Base-by-base conservation (phyloP, 2,329 filamentous ascomycete genomes). In the Dichotomopilus funicola region DNA sequence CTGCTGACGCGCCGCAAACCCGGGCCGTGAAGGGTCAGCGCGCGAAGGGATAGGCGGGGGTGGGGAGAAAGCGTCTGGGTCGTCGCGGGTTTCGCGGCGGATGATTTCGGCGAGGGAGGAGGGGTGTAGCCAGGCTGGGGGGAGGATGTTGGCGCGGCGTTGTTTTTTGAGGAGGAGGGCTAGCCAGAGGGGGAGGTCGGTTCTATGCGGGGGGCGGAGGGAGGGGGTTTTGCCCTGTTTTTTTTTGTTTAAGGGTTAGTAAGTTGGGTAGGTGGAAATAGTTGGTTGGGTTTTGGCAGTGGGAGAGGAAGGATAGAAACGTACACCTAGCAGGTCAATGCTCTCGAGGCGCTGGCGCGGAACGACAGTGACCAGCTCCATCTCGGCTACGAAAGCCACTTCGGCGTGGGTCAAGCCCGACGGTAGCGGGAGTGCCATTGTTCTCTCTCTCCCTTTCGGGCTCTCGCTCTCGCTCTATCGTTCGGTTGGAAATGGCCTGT, bases 111-210 rank as follows among this genome's bases (percentile, higher is more conserved):
- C 78, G 5, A 99, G 83, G 3, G 88, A 87, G 58, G 85, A 76
- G 0, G 88, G 80, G 59, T 88, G 83, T 6, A 99, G 83, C 94
- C 94, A 99, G 12, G 89, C 79, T 7, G 94, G 94, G 0, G 94
- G 86, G 4, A 94, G 77, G 62, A 99, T 96, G 73, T 96, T 96
- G 64, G 91, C 91, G 66, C 94, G 87, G 53, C 88, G 85, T 73
- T 99, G 94, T 61, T 91, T 90, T 73, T 97, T 97, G 53, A 99
- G 85, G 31, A 97, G 85, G 12, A 97, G 80, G 2, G 94, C 94
- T 12, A 99, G 87, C 94, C 94, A 99, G 57, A 99, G 82, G 0
- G 94, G 92, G 0, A 97, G 71, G 42, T 87, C 78, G 62, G 84
- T 81, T 64, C 91, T 85, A 67, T 91, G 86, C 0, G 92, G 92